These are phyloP conservation scores for Xylona heveae DNA, from an alignment of 495 filamentous ascomycete genomes.

Conservation along the genomic window DNA sequence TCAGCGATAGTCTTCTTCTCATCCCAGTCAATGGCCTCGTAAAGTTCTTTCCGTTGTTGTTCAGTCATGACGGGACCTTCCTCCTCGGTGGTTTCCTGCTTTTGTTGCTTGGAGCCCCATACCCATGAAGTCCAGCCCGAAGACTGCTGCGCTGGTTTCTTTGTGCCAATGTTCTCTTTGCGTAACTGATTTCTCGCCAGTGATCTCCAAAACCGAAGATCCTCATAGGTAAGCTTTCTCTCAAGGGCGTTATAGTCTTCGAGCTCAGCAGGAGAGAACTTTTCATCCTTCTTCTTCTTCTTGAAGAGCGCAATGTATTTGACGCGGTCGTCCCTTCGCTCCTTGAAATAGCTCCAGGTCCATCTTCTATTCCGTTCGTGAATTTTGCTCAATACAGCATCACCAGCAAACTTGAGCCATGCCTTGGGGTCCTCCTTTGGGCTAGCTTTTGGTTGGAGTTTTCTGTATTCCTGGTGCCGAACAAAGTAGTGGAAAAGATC, in stretches of 20 bases:
- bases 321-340: slow-evolving; percentile 73
- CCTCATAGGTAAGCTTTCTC: slow-evolving; percentile 79
- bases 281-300: slow-evolving; percentile 65
- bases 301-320: slow-evolving; percentile 91
- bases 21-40: slow-evolving; percentile 94
- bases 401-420: slow-evolving; percentile 77
- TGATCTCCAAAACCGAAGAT: slow-evolving; percentile 91
- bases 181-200: slow-evolving; percentile 82
- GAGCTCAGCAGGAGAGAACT: slow-evolving; percentile 41
- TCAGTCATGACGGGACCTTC: slow-evolving; percentile 74
- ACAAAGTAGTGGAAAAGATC: slow-evolving; percentile 98
- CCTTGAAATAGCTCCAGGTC: slow-evolving; percentile 88
- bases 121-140: slow-evolving; percentile 79
- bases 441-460: slow-evolving; percentile 62
- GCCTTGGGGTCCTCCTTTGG: slow-evolving; percentile 81
- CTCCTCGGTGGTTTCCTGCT: slow-evolving; percentile 34
- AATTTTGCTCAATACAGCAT: slow-evolving; percentile 78
- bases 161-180: slow-evolving; percentile 76
- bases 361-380: slow-evolving; percentile 76
- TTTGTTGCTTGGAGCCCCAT: slow-evolving; percentile 35
- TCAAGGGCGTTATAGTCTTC: slow-evolving; percentile 59
- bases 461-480: slow-evolving; percentile 92
- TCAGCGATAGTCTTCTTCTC: slow-evolving; percentile 81
- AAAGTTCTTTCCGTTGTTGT: slow-evolving; percentile 86
- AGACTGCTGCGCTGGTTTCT: slow-evolving; percentile 36